phyloP scores from a whole-genome alignment of 306 rosid species.

The Citrullus mucosospermus region DNA sequence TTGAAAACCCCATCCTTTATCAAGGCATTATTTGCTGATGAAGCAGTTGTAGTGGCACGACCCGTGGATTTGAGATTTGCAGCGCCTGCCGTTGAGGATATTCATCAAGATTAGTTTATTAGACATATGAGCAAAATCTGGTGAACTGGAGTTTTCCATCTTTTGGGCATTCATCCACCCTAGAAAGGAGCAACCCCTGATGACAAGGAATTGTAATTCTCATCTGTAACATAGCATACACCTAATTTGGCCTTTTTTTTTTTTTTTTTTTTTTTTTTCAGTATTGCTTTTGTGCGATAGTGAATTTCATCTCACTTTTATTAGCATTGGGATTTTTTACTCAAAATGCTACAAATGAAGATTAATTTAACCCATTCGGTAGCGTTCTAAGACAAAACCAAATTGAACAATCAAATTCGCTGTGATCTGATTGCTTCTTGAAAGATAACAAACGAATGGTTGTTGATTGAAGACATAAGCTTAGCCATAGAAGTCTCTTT shows the following conservation, averaged over 20 bases:
- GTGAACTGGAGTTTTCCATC: background rate
- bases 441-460: background rate
- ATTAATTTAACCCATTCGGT: background rate
- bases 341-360: background rate
- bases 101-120: slow-evolving; percentile 35
- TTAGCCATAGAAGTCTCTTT: background rate
- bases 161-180: background rate
- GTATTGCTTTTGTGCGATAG: background rate
- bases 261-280: background rate
- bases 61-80: slow-evolving; percentile 80
- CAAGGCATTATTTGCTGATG: slow-evolving; percentile 80
- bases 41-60: slow-evolving; percentile 67
- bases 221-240: slow-evolving; percentile 4
- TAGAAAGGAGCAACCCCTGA: background rate
- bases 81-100: slow-evolving; percentile 50
- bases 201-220: background rate
- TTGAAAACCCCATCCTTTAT: slow-evolving; percentile 77
- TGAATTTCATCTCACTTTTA: background rate
- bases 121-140: background rate
- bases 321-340: background rate
- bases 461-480: background rate
- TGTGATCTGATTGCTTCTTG: background rate
- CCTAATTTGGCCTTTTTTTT: background rate
- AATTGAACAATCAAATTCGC: background rate
- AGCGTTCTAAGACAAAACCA: background rate